Conservation (phyloP, 306 rosid species). For the Cyamopsis tetragonoloba region DNA sequence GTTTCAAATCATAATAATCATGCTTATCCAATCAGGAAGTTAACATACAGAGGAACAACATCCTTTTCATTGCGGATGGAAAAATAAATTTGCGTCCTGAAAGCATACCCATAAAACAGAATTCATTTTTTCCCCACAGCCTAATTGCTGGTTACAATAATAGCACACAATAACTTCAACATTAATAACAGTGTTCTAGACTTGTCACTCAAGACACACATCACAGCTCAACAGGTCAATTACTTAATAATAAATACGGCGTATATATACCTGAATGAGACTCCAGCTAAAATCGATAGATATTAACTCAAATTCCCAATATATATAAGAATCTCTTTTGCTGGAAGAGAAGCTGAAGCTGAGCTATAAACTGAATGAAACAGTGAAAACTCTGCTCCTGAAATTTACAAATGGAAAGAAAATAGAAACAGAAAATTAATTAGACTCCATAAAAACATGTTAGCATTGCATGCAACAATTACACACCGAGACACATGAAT, state of each 20-base stretch:
- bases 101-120: background rate
- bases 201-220: background rate
- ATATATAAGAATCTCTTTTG: constrained; percentile 2
- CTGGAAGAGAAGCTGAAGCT: constrained; percentile 12
- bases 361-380: constrained; percentile 34
- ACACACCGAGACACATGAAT: background rate
- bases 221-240: constrained; percentile 18
- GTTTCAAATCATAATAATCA: constrained; percentile 25
- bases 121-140: constrained; percentile 23
- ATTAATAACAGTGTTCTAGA: background rate
- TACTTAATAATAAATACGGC: background rate
- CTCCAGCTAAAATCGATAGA: constrained; percentile 19
- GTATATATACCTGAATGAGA: constrained; percentile 32
- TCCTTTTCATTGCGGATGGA: background rate
- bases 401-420: background rate
- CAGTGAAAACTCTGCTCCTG: constrained; percentile 40
- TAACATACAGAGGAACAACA: constrained; percentile 2
- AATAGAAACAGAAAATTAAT: background rate
- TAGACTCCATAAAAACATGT: background rate
- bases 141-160: constrained; percentile 16
- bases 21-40: constrained; percentile 23
- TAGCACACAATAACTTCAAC: constrained; percentile 17
- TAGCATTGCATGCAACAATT: constrained; percentile 7
- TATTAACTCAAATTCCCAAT: constrained; percentile 27
- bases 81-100: background rate